Evolutionary conservation across 306 rosid species (phyloP).

Genomic region (Prinsepia uniflora): DNA sequence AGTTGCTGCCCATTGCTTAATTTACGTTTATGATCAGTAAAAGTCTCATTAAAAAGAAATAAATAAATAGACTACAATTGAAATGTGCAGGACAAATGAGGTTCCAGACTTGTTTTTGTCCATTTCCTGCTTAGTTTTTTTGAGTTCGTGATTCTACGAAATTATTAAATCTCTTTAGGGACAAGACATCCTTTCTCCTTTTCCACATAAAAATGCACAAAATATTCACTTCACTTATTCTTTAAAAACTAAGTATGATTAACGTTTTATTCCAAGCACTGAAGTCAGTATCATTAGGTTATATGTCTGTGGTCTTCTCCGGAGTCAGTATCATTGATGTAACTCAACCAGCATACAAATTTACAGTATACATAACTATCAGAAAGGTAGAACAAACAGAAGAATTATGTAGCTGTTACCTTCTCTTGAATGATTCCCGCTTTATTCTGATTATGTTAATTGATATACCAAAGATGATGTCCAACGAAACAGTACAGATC

Average conservation of each 20-base stretch:
- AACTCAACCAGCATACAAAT: neutral
- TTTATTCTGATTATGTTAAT: conserved; percentile 63
- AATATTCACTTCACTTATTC: too few relatives aligned
- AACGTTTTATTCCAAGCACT: neutral
- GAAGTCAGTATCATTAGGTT: neutral
- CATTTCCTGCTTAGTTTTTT: too few relatives aligned
- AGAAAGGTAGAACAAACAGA: conserved; percentile 17
- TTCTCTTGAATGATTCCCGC: conserved; percentile 40
- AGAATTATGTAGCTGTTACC: conserved; percentile 40
- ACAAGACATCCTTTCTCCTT: too few relatives aligned
- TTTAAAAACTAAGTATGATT: too few relatives aligned
- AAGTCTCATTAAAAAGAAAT: neutral
- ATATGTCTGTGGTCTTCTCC: neutral
- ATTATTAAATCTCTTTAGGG: too few relatives aligned
- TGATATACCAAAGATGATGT: conserved; percentile 55
- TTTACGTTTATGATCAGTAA: neutral
- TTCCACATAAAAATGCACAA: too few relatives aligned
- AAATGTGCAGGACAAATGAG: neutral
- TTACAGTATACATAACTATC: neutral
- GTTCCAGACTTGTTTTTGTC: too few relatives aligned
- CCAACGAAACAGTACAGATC: conserved; percentile 36
- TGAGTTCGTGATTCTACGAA: too few relatives aligned
- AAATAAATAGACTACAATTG: neutral
- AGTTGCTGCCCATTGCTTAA: neutral
- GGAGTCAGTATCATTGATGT: neutral